These are phyloP conservation scores for Candida methanosorbosa DNA, from an alignment of 805 yeast species.

Conservation along the genomic window DNA sequence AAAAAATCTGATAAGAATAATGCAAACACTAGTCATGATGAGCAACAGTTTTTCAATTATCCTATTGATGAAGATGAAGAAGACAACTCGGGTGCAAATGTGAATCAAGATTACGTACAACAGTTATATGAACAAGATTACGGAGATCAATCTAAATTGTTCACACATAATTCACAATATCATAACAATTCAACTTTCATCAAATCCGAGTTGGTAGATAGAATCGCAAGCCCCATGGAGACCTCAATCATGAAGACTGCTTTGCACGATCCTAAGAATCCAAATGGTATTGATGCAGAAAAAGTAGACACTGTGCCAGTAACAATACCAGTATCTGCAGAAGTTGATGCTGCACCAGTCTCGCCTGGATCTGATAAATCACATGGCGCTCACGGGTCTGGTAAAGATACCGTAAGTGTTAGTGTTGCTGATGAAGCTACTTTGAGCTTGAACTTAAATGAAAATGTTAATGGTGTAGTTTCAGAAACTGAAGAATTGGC, in stretches of 20 bases:
- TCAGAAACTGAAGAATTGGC: constrained; percentile 25
- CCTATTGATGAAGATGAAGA: not conserved
- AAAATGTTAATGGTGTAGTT: constrained; percentile 21
- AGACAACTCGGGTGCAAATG: constrained; percentile 1
- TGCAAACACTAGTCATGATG: constrained; percentile 6
- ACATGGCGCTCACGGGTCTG: not conserved
- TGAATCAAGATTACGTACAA: constrained; percentile 19
- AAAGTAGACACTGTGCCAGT: not conserved
- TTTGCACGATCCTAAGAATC: not conserved
- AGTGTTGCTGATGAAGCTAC: constrained; percentile 19
- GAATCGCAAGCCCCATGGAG: not conserved
- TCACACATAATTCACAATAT: constrained; percentile 20
- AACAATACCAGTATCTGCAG: not conserved
- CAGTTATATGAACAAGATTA: constrained; percentile 25
- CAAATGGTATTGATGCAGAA: not conserved
- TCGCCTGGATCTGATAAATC: constrained; percentile 1
- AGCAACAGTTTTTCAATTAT: not conserved
- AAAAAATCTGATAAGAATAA: constrained; percentile 2
- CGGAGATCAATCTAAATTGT: constrained; percentile 9
- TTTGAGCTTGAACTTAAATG: constrained; percentile 19
- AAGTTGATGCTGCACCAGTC: constrained; percentile 2
- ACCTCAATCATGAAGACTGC: not conserved
- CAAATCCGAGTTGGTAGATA: not conserved
- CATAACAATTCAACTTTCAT: constrained; percentile 12
- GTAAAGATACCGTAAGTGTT: not conserved